These are phyloP conservation scores for Plenodomus lindquistii DNA, from an alignment of 2,329 filamentous ascomycete genomes.

Conservation along the genomic window DNA sequence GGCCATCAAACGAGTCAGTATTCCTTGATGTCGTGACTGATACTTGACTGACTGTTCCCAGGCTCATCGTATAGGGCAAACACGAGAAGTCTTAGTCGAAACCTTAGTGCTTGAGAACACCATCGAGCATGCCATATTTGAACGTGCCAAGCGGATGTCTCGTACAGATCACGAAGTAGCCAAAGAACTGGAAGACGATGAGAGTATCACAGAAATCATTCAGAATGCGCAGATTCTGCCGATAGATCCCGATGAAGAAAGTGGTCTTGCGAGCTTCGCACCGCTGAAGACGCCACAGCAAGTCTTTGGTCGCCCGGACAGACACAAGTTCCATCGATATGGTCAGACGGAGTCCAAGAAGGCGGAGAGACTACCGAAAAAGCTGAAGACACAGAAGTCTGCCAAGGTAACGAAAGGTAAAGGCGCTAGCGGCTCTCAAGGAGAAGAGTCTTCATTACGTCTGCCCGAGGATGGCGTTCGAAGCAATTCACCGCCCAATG, in stretches of 20 bases:
- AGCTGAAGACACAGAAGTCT: constrained; percentile 10
- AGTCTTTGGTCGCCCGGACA: constrained; percentile 48
- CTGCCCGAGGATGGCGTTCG: neutral
- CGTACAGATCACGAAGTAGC: constrained; percentile 60
- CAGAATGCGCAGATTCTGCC: constrained; percentile 58
- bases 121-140: constrained; percentile 82
- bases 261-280: constrained; percentile 46
- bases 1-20: constrained; percentile 74
- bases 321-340: constrained; percentile 36
- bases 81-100: constrained; percentile 77
- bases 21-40: neutral
- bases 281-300: constrained; percentile 47
- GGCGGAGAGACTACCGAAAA: constrained; percentile 23
- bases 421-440: neutral
- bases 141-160: constrained; percentile 74
- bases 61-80: constrained; percentile 81
- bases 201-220: constrained; percentile 62
- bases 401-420: neutral
- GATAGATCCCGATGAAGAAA: constrained; percentile 39
- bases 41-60: neutral
- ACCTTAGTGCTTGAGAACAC: constrained; percentile 80
- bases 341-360: constrained; percentile 20
- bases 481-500: neutral
- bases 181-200: constrained; percentile 62
- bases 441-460: neutral